phyloP scores from a whole-genome alignment of 345 rosid species.

The Odontarrhena argentea region DNA sequence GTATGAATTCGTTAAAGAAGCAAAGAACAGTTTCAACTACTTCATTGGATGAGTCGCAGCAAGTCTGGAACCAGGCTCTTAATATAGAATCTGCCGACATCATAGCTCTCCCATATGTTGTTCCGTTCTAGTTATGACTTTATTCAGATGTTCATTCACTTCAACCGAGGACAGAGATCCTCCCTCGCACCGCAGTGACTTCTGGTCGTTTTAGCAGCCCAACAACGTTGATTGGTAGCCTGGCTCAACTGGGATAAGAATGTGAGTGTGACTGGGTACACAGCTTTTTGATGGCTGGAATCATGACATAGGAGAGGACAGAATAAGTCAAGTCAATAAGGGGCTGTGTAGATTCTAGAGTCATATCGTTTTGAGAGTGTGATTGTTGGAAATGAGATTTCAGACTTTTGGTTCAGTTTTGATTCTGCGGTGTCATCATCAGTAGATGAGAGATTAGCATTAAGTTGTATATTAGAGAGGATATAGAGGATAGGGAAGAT shows the following conservation, averaged over 20 bases:
- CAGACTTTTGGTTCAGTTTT: conserved; percentile 38
- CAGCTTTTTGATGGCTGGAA: not conserved
- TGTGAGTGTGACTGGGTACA: conserved; percentile 24
- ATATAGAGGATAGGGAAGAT: conserved; percentile 31
- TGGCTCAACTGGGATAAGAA: not conserved
- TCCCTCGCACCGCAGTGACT: conserved; percentile 12
- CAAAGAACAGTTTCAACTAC: conserved; percentile 35
- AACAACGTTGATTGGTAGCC: not conserved
- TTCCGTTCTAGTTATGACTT: conserved; percentile 60
- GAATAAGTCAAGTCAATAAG: conserved; percentile 7
- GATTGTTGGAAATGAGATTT: conserved; percentile 33
- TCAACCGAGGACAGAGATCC: conserved; percentile 23
- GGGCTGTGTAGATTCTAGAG: conserved; percentile 31
- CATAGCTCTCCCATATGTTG: conserved; percentile 72
- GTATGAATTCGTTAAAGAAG: conserved; percentile 38
- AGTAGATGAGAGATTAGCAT: conserved; percentile 32
- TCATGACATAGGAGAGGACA: conserved; percentile 22
- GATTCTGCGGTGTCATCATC: conserved; percentile 26
- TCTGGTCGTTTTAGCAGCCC: conserved; percentile 3
- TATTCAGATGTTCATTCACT: conserved; percentile 6
- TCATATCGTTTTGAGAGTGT: conserved; percentile 24
- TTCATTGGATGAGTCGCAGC: conserved; percentile 29
- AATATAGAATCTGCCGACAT: conserved; percentile 64
- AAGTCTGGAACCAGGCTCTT: conserved; percentile 70
- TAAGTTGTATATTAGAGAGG: conserved; percentile 42